Evolutionary conservation across 192 early-diverging fungal genomes (phyloP), one percentile per base, ranked within the genome.

Genomic region (Rhizophagus prolifer): DNA sequence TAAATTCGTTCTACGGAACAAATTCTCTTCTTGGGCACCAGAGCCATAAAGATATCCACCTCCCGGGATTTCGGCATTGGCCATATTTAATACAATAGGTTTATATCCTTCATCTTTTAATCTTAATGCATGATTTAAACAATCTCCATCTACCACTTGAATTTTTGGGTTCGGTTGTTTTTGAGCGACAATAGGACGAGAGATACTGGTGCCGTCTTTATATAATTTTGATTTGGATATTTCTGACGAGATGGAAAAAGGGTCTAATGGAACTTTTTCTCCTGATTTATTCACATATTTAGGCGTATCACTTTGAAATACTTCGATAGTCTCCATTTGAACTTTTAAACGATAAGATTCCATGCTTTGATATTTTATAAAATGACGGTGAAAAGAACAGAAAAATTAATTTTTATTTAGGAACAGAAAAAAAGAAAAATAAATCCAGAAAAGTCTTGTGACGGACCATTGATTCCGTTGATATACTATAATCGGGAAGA

Each of bases 1-100:
- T 62, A 85, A 64, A 31, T 85, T 85, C 1, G 81, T 85, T 60
- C 84, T 67, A 12, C 82, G 73, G 31, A 85, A 85, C 19, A 85
- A 81, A 21, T 82, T 80, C 9, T 82, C 84, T 72, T 85, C 84
- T 50, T 85, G 84, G 30, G 84, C 79, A 5, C 77, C 80, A 1
- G 77, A 81, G 46, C 82, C 84, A 30, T 62, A 26, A 19, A 62
- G 54, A 66, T 85, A 85, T 26, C 80, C 82, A 58, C 84, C 84
- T 12, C 84, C 84, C 28, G 84, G 82, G 25, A 69, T 71, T 74
- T 79, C 66, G 19, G 70, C 67, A 65, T 79, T 81, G 28, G 84
- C 84, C 84, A 85, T 85, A 31, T 85, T 82, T 19, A 85, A 70
- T 50, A 85, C 81, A 54, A 85, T 70, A 7, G 84, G 81, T 30